A percentile compares a stretch with the other conserved stretches of the same genome.
Evolutionary conservation across 176 grass and related monocot genomes (phyloP).

Genomic region (Miscanthus lutarioriparius): DNA sequence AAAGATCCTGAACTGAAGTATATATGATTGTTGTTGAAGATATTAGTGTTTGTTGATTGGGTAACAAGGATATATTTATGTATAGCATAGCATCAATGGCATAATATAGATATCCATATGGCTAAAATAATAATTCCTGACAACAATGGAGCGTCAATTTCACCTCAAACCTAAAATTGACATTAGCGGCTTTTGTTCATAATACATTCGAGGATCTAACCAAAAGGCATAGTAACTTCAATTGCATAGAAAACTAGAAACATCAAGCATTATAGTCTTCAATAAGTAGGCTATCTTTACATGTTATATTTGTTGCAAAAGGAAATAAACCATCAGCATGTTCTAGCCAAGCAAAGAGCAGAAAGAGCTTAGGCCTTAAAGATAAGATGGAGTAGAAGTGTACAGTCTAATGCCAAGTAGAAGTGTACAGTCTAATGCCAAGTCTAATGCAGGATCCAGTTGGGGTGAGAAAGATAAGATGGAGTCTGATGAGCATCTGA

Average conservation of each 20-base stretch:
- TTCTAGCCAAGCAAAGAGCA: not conserved
- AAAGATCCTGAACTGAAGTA: constrained; percentile 9
- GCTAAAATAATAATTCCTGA: constrained; percentile 15
- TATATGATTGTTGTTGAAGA: not conserved
- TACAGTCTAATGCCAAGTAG: too few species aligned
- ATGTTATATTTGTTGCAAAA: constrained; percentile 7
- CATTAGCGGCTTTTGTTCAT: not conserved
- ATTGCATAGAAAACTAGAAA: not conserved
- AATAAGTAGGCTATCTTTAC: not conserved
- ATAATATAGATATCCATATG: constrained; percentile 10
- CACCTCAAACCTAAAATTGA: not conserved
- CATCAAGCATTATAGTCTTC: not conserved
- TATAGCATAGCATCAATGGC: not conserved
- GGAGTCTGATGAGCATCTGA: too few species aligned
- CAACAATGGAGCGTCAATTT: not conserved
- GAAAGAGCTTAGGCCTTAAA: not conserved
- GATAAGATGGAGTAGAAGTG: too few species aligned
- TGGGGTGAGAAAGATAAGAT: too few species aligned
- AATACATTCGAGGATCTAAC: constrained; percentile 1
- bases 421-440: too few species aligned
- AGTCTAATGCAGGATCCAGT: too few species aligned
- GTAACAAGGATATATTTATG: not conserved
- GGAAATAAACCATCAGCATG: not conserved
- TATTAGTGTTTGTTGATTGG: not conserved
- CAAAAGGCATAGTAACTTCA: not conserved